These are phyloP conservation scores for Mychonastes homosphaera DNA, from an alignment of 139 green algal species.

Conservation along the genomic window DNA sequence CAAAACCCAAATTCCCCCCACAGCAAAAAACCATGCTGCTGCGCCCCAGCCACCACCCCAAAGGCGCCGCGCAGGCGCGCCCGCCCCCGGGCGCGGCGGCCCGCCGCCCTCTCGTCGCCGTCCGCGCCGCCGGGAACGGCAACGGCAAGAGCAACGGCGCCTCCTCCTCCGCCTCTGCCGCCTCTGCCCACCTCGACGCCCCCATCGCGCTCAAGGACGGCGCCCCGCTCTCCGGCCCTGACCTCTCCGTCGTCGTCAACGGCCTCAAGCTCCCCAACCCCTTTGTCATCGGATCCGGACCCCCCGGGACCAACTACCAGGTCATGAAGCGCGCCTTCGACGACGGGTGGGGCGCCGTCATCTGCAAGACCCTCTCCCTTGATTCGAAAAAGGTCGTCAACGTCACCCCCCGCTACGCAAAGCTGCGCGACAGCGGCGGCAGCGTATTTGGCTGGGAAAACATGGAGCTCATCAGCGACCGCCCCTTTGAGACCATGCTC, in stretches of 20 bases:
- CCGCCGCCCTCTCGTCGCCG: too few relatives aligned
- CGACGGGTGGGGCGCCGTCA: conserved; percentile 95
- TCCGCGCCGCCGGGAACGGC: too few relatives aligned
- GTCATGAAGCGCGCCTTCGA: conserved; percentile 83
- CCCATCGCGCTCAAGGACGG: conserved; percentile 34
- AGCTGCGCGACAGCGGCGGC: conserved; percentile 46
- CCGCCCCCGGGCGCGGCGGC: too few relatives aligned
- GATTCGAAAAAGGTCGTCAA: conserved; percentile 89
- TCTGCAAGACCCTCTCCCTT: conserved; percentile 85
- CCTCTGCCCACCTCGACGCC: too few relatives aligned
- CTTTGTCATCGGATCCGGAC: conserved; percentile 87
- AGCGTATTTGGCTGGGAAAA: conserved; percentile 92
- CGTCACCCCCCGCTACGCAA: conserved; percentile 92
- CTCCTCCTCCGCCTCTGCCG: too few relatives aligned
- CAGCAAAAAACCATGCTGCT: too few relatives aligned
- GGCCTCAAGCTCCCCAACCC: conserved; percentile 92
- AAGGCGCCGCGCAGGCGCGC: too few relatives aligned
- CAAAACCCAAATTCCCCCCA: too few relatives aligned
- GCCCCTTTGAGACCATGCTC: conserved; percentile 89
- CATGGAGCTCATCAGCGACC: conserved; percentile 90
- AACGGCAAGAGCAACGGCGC: too few relatives aligned
- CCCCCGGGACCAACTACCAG: conserved; percentile 85
- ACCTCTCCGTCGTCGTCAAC: conserved; percentile 70
- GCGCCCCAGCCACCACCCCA: too few relatives aligned
- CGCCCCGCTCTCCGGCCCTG: conserved; percentile 42